phyloP scores from a whole-genome alignment of 2,329 filamentous ascomycete genomes.

The Calonectria pauciramosa region DNA sequence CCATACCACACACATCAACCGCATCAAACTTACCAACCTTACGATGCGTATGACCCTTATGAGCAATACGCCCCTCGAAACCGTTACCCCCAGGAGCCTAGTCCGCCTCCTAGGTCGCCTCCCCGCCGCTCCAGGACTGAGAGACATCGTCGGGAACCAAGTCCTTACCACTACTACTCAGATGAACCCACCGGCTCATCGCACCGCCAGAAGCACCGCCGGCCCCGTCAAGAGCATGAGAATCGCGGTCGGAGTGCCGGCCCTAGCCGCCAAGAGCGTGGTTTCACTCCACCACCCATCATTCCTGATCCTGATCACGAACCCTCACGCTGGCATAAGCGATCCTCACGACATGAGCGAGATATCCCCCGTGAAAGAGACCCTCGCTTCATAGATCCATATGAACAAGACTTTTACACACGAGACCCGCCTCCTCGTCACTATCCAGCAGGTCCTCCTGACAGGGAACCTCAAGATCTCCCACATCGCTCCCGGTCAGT shows the following conservation, averaged over 20 bases:
- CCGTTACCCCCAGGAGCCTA: slow-evolving; percentile 18
- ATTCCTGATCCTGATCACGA: slow-evolving; percentile 36
- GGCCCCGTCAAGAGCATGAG: slow-evolving; percentile 33
- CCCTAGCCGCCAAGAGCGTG: slow-evolving; percentile 31
- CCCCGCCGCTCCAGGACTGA: slow-evolving; percentile 43
- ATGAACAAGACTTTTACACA: slow-evolving; percentile 10
- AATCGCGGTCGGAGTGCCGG: slow-evolving; percentile 41
- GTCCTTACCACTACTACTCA: slow-evolving; percentile 32
- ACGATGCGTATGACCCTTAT: slow-evolving; percentile 32
- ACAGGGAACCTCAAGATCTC: slow-evolving; percentile 17
- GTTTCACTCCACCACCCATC: slow-evolving; percentile 34
- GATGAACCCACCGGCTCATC: slow-evolving; percentile 31
- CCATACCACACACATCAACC: slow-evolving; percentile 11
- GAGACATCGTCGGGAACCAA: slow-evolving; percentile 36
- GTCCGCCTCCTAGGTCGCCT: slow-evolving; percentile 26
- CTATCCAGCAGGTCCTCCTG: slow-evolving; percentile 14
- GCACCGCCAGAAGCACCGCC: slow-evolving; percentile 19
- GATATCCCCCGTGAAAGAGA: slow-evolving; percentile 24
- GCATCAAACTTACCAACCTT: neutral
- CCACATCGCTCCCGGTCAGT: slow-evolving; percentile 36
- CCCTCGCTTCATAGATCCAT: slow-evolving; percentile 12
- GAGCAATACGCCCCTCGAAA: slow-evolving; percentile 32
- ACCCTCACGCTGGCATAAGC: slow-evolving; percentile 34
- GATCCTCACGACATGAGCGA: slow-evolving; percentile 34
- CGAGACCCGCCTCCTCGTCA: slow-evolving; percentile 10